These are phyloP conservation scores for Mycena amicta DNA, from an alignment of 768 basidiomycete species.

Conservation along the genomic window DNA sequence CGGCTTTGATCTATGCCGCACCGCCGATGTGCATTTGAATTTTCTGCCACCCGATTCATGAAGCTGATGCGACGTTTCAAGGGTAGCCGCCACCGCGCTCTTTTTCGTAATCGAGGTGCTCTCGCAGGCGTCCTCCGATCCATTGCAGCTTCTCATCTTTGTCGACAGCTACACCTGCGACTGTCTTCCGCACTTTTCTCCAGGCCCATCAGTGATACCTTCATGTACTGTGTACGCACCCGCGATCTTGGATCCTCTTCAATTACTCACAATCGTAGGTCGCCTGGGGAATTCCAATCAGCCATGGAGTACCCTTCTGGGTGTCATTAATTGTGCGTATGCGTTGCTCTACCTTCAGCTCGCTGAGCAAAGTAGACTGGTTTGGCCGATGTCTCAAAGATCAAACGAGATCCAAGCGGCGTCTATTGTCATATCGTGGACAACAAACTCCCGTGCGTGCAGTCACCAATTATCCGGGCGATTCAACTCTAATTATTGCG, in stretches of 20 bases:
- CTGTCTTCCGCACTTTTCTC: background rate
- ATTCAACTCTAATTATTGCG: background rate
- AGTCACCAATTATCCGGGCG: background rate
- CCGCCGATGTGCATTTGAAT: background rate
- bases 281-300: background rate
- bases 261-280: background rate
- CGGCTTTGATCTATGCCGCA: background rate
- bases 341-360: background rate
- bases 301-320: background rate
- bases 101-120: background rate
- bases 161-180: background rate
- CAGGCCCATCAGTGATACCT: background rate
- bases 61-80: background rate
- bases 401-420: background rate
- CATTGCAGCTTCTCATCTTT: background rate
- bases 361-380: background rate
- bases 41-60: background rate
- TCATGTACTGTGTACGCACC: background rate
- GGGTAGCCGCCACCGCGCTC: background rate
- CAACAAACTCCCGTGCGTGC: background rate
- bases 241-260: background rate
- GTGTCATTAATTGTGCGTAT: background rate
- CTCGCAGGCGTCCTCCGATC: background rate
- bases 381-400: background rate
- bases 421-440: background rate